Evolutionary conservation across 345 rosid genomes (phyloP), one percentile per base, ranked within the genome.

Genomic region (Citrus mangshanensis): DNA sequence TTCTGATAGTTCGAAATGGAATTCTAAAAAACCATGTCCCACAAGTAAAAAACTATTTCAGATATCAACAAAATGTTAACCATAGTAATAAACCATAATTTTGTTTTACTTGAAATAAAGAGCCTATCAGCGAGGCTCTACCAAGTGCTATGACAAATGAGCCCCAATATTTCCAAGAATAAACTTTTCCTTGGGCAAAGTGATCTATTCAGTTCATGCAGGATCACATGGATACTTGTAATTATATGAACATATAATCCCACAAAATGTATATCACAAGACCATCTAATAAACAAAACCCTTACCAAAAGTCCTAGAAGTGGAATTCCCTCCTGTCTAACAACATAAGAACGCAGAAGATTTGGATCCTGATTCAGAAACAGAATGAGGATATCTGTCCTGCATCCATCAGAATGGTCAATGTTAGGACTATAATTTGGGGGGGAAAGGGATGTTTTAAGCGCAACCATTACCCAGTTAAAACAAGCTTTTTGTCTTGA

Each of bases 301-400:
- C 79, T 70, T 90, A 93, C 99, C 98, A 94, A 69, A 79, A 97
- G 88, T 74, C 96, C 99, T n/a, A 97, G 85, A 73, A 97, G 97
- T 37, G 88, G 80, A 76, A 79, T 81, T 66, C 98, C 98, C 83
- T 92, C 97, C 54, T 77, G 88, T 84, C 80, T 82, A 77, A 87
- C 90, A 83, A 90, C 88, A 83, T 89, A 91, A 59, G 98, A 90
- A 65, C 94, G 90, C 78, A 95, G 80, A 84, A 92, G 94, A 73
- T 81, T 90, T 78, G 91, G 85, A 83, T 93, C 95, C 83, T 83
- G 88, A 86, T 84, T 91, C 89, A 90, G 70, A 84, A 94, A 94
- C 85, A 97, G 94, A 82, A 87, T 81, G 68, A 95, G 93, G 81
- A 95, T 92, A 77, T 92, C 93, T 92, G 92, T 88, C 95, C 98